Percentiles rank a stretch among this genome's conserved stretches.
Evolutionary conservation across 768 basidiomycete genomes (phyloP).

Genomic region (Russula brevipes): DNA sequence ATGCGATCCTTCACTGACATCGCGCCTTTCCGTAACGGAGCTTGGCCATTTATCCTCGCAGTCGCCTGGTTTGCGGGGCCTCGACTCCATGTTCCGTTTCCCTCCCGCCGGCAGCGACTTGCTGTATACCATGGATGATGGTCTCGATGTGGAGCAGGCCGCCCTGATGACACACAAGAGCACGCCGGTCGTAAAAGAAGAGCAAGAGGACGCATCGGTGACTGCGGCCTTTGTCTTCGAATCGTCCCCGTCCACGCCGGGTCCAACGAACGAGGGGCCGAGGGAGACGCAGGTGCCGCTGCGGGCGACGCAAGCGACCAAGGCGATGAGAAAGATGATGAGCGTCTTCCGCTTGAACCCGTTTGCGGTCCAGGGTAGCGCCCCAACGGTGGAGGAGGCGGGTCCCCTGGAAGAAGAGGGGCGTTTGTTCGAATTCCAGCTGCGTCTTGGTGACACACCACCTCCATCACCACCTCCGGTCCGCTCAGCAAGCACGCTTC

Average conservation of each 20-base stretch:
- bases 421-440: slow-evolving; percentile 25
- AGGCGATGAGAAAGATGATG: slow-evolving; percentile 73
- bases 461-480: slow-evolving; percentile 19
- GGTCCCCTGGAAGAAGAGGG: slow-evolving; percentile 25
- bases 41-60: slow-evolving; percentile 16
- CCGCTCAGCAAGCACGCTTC: slow-evolving; percentile 17
- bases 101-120: slow-evolving; percentile 13
- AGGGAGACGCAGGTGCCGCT: slow-evolving; percentile 48
- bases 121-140: slow-evolving; percentile 19
- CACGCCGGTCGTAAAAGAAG: slow-evolving; percentile 18
- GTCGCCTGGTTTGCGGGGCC: slow-evolving; percentile 17
- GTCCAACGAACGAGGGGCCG: slow-evolving; percentile 11
- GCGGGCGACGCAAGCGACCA: slow-evolving; percentile 67
- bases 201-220: slow-evolving; percentile 20
- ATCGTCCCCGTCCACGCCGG: slow-evolving; percentile 20
- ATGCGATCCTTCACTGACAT: slow-evolving; percentile 20
- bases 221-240: slow-evolving; percentile 25
- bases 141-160: slow-evolving; percentile 17
- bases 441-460: slow-evolving; percentile 17
- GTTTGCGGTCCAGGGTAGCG: slow-evolving; percentile 43
- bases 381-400: slow-evolving; percentile 23
- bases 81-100: slow-evolving; percentile 20
- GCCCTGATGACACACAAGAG: slow-evolving; percentile 12
- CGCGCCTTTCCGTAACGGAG: slow-evolving; percentile 14
- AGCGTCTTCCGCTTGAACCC: slow-evolving; percentile 71